phyloP scores from a whole-genome alignment of 768 basidiomycete species.

The Boletus bicolor region DNA sequence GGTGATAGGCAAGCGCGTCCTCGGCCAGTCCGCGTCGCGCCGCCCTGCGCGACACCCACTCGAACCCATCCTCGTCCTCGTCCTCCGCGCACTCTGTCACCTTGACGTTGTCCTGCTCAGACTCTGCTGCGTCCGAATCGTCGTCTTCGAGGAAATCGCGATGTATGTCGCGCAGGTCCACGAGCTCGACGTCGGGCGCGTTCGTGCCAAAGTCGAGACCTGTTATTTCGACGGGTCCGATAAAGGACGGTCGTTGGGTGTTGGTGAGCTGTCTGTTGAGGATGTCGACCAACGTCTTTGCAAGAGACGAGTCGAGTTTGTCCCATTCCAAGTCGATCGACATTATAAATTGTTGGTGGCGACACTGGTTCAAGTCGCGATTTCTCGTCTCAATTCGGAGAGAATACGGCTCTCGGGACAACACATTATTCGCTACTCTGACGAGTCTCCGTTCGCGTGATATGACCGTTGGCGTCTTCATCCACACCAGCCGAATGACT shows the following conservation, averaged over 20 bases:
- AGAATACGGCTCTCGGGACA: background rate
- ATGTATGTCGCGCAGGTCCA: slow-evolving; percentile 91
- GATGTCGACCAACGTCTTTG: slow-evolving; percentile 62
- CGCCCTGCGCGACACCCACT: slow-evolving; percentile 74
- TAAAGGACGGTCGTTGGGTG: slow-evolving; percentile 83
- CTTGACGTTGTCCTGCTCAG: slow-evolving; percentile 38
- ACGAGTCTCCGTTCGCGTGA: background rate
- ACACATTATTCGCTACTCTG: background rate
- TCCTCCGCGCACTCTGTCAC: slow-evolving; percentile 53
- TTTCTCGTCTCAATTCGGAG: background rate
- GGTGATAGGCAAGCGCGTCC: slow-evolving; percentile 58
- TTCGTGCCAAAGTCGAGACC: slow-evolving; percentile 84
- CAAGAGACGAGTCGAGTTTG: slow-evolving; percentile 71
- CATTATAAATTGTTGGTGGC: slow-evolving; percentile 44
- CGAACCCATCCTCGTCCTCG: slow-evolving; percentile 74
- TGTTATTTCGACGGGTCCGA: slow-evolving; percentile 86
- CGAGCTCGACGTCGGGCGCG: slow-evolving; percentile 82
- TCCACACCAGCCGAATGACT: background rate
- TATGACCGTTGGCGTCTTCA: no score
- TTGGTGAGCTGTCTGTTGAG: slow-evolving; percentile 77
- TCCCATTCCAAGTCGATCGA: slow-evolving; percentile 95
- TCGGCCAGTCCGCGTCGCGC: slow-evolving; percentile 51
- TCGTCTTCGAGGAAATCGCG: slow-evolving; percentile 85
- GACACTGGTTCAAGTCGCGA: background rate
- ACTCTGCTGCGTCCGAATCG: slow-evolving; percentile 35